phyloP scores from a whole-genome alignment of 768 basidiomycete species.

The Collybia mongolica region DNA sequence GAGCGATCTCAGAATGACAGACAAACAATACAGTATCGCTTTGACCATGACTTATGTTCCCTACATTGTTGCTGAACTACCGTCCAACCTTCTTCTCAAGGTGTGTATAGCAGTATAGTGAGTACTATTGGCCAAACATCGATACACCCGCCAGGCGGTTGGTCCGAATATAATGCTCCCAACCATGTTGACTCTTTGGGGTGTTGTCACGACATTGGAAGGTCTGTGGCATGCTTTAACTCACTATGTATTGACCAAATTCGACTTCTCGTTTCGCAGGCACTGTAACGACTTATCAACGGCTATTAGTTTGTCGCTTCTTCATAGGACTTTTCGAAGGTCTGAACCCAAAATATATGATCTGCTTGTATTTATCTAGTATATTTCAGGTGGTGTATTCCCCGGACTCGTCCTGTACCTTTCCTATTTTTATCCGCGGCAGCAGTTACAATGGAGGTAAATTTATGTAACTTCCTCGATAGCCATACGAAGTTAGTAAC shows the following conservation, averaged over 20 bases:
- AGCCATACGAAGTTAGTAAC: background rate
- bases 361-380: background rate
- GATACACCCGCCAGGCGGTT: too few species aligned
- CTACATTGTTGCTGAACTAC: constrained; percentile 58
- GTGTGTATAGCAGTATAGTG: constrained; percentile 19
- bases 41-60: constrained; percentile 50
- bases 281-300: constrained; percentile 42
- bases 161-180: constrained; percentile 26
- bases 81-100: constrained; percentile 60
- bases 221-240: constrained; percentile 27
- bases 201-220: constrained; percentile 58
- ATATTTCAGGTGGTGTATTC: constrained; percentile 47
- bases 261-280: constrained; percentile 25
- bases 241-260: background rate
- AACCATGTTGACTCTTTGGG: constrained; percentile 63
- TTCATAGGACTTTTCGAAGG: constrained; percentile 52
- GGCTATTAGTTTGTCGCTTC: constrained; percentile 47
- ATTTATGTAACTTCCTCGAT: too few species aligned
- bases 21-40: constrained; percentile 48
- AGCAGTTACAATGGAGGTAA: constrained; percentile 43
- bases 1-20: constrained; percentile 47
- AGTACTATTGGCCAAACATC: background rate
- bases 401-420: constrained; percentile 58
- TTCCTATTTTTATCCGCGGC: constrained; percentile 54
- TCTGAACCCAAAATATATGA: constrained; percentile 12